Evolutionary conservation across 306 rosid species (phyloP).

Genomic region (Prinsepia uniflora): DNA sequence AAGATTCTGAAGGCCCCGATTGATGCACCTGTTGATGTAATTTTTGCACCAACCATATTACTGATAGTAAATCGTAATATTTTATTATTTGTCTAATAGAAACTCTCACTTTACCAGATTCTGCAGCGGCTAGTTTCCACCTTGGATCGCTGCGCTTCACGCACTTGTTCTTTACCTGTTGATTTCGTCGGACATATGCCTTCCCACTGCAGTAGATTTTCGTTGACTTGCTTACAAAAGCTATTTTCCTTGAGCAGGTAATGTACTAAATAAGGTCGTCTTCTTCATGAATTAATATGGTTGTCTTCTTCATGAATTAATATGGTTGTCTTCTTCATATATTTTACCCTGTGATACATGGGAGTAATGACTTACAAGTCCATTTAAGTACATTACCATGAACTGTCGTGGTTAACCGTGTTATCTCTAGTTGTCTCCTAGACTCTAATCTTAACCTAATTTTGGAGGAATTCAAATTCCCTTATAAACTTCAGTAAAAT

Average conservation of each 20-base stretch:
- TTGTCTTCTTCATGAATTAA: no score
- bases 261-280: conserved; percentile 15
- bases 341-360: conserved; percentile 15
- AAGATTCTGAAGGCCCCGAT: conserved; percentile 62
- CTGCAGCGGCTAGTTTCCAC: conserved; percentile 72
- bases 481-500: background rate
- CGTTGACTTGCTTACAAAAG: conserved; percentile 85
- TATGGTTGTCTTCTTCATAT: background rate
- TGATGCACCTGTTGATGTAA: conserved; percentile 81
- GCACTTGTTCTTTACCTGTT: conserved; percentile 87
- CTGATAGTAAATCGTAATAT: background rate
- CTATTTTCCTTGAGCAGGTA: conserved; percentile 92
- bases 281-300: background rate
- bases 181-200: conserved; percentile 96
- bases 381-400: background rate
- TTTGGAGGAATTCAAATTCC: background rate
- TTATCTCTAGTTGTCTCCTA: background rate
- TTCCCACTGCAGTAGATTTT: conserved; percentile 87
- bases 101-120: conserved; percentile 45
- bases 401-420: background rate
- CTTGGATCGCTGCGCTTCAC: conserved; percentile 93
- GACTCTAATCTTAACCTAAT: no score
- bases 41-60: conserved; percentile 25
- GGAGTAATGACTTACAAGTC: background rate
- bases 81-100: conserved; percentile 14